A percentile compares a stretch with the other conserved stretches of the same genome.
Evolutionary conservation across 2,329 filamentous ascomycete genomes (phyloP).

Genomic region (Exophiala bonariae): DNA sequence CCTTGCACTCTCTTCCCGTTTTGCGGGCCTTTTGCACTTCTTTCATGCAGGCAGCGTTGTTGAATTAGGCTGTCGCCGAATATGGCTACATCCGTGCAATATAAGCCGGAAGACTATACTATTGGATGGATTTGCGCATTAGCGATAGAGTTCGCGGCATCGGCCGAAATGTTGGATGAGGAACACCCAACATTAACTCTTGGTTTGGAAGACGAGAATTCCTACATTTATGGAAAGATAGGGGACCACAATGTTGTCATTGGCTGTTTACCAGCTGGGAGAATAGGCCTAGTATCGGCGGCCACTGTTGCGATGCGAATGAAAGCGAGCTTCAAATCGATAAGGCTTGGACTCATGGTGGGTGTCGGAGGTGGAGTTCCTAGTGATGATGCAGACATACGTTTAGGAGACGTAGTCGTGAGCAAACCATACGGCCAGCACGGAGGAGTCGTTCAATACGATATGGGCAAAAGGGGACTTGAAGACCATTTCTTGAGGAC

Average conservation of each 20-base stretch:
- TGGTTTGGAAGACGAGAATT: too few species aligned
- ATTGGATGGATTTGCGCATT: too few species aligned
- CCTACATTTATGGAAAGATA: too few species aligned
- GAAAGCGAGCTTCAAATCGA: conserved; percentile 23
- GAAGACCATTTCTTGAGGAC: conserved; percentile 26
- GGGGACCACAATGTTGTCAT: conserved; percentile 29
- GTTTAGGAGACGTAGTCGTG: conserved; percentile 29
- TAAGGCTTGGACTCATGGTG: conserved; percentile 30
- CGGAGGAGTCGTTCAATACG: conserved; percentile 34
- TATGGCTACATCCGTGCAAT: too few species aligned
- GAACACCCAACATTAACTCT: too few species aligned
- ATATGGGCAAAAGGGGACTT: conserved; percentile 28
- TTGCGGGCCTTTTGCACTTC: too few species aligned
- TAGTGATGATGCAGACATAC: conserved; percentile 22
- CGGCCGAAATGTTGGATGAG: too few species aligned
- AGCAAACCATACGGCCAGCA: conserved; percentile 20
- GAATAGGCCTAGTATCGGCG: conserved; percentile 23
- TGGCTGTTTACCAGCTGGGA: conserved; percentile 18
- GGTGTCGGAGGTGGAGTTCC: conserved; percentile 32
- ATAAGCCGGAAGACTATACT: too few species aligned
- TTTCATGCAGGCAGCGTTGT: too few species aligned
- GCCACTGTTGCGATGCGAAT: conserved; percentile 26
- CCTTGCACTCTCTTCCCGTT: too few species aligned
- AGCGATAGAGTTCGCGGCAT: too few species aligned
- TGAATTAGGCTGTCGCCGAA: too few species aligned